phyloP scores from a whole-genome alignment of 2,329 filamentous ascomycete genomes.

The Arthrobotrys iridis region DNA sequence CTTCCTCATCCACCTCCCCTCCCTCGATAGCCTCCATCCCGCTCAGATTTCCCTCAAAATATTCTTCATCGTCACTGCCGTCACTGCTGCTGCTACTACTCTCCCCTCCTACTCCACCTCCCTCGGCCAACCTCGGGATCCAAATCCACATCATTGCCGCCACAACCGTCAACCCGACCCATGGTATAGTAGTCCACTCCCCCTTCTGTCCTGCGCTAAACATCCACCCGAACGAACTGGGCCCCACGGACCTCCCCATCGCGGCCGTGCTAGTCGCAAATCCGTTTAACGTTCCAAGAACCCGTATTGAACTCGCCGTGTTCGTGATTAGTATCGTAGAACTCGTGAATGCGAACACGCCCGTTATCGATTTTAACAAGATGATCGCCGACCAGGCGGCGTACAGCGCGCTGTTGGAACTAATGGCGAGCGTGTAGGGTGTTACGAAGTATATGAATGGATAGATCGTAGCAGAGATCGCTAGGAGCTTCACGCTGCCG shows the following conservation, averaged over 20 bases:
- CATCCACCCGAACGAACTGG: constrained; percentile 66
- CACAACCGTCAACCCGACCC: constrained; percentile 29
- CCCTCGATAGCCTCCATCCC: background rate
- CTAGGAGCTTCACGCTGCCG: constrained; percentile 79
- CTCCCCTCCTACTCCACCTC: constrained; percentile 5
- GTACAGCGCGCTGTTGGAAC: constrained; percentile 66
- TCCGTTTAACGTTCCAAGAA: constrained; percentile 90
- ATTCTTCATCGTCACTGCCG: constrained; percentile 17
- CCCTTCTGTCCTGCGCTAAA: constrained; percentile 32
- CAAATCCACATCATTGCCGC: constrained; percentile 39
- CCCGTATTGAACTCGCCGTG: constrained; percentile 76
- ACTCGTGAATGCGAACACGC: constrained; percentile 88
- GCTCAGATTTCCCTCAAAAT: background rate
- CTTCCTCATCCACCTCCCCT: background rate
- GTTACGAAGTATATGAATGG: constrained; percentile 82
- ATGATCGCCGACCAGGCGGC: constrained; percentile 73
- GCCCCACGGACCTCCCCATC: constrained; percentile 80
- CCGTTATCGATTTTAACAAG: constrained; percentile 76
- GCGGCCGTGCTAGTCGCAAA: constrained; percentile 85
- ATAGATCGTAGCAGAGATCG: constrained; percentile 72
- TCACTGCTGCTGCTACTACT: constrained; percentile 6
- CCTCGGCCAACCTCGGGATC: constrained; percentile 40
- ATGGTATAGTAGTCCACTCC: constrained; percentile 34
- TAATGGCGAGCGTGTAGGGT: constrained; percentile 75
- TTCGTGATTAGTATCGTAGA: constrained; percentile 91